Evolutionary conservation across 1,284 basidiomycete genomes (phyloP).

Genomic region (Boletus semigastroideus): DNA sequence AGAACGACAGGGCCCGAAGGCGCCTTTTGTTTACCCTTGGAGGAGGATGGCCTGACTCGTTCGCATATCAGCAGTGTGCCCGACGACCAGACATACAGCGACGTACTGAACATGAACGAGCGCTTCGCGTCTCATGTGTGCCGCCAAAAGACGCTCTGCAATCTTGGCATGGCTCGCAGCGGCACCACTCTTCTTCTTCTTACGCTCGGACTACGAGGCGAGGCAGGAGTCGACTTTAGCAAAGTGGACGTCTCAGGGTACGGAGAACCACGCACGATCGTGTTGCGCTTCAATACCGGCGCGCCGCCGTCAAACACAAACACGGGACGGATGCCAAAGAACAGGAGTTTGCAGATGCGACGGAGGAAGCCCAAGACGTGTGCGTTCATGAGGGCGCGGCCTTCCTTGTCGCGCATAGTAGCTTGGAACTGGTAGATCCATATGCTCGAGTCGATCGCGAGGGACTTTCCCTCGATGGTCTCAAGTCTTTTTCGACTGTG

Average conservation of each 20-base stretch:
- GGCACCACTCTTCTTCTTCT: constrained; percentile 85
- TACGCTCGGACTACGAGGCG: constrained; percentile 68
- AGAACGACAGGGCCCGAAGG: constrained; percentile 44
- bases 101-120: constrained; percentile 65
- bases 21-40: constrained; percentile 46
- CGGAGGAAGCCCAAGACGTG: constrained; percentile 94
- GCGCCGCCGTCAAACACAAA: constrained; percentile 98
- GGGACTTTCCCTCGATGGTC: constrained; percentile 84
- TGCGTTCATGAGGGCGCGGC: constrained; percentile 87
- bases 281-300: constrained; percentile 82
- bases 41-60: constrained; percentile 20
- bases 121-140: constrained; percentile 91
- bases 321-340: constrained; percentile 95
- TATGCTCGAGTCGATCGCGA: constrained; percentile 98
- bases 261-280: constrained; percentile 61
- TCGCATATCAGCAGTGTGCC: constrained; percentile 7
- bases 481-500: constrained; percentile 65
- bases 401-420: constrained; percentile 98
- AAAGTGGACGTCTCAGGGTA: not conserved
- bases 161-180: constrained; percentile 80
- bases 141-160: constrained; percentile 90
- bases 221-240: too few relatives aligned
- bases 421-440: constrained; percentile 99
- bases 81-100: not conserved
- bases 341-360: constrained; percentile 92